A percentile compares a stretch with the other conserved stretches of the same genome.
Conservation (phyloP, 768 basidiomycete species). For the Psilocybe tampanensis region DNA sequence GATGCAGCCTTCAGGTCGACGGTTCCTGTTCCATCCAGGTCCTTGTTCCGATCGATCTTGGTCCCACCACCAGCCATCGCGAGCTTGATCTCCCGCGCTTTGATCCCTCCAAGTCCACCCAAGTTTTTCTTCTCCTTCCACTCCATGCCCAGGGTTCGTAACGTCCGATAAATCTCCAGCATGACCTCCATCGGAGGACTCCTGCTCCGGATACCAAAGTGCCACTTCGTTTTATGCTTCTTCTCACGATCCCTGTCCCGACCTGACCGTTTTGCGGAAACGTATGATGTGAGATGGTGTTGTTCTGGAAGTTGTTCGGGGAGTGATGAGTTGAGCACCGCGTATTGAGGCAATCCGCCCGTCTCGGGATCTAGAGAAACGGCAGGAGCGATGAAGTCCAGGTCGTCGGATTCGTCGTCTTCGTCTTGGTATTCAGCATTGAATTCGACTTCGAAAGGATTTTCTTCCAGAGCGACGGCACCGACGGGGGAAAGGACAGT, state of each 20-base stretch:
- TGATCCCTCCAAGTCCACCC: conserved; percentile 58
- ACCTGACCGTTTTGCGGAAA: conserved; percentile 52
- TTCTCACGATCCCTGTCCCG: conserved; percentile 44
- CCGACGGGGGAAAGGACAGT: conserved; percentile 64
- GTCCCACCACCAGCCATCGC: conserved; percentile 21
- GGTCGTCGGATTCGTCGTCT: conserved; percentile 49
- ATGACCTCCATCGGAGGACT: conserved; percentile 99
- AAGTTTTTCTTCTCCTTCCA: conserved; percentile 92
- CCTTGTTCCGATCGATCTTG: conserved; percentile 61
- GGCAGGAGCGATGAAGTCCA: conserved; percentile 30
- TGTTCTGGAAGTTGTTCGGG: conserved; percentile 61
- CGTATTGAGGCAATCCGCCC: conserved; percentile 33
- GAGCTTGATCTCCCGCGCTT: conserved; percentile 7
- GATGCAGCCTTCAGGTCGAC: conserved; percentile 73
- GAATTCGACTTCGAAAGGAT: conserved; percentile 83
- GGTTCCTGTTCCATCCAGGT: conserved; percentile 58
- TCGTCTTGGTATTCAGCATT: conserved; percentile 63
- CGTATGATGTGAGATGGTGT: conserved; percentile 73
- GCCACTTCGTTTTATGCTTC: conserved; percentile 90
- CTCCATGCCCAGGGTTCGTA: conserved; percentile 91
- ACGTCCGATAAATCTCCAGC: conserved; percentile 95
- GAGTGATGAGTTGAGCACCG: conserved; percentile 88
- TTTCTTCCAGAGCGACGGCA: conserved; percentile 61
- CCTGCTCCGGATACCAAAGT: conserved; percentile 95
- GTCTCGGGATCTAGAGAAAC: neutral